A percentile compares a stretch with the other conserved stretches of the same genome.
Evolutionary conservation across 495 filamentous ascomycete genomes (phyloP).

Genomic region (Aspergillus saccharolyticus): DNA sequence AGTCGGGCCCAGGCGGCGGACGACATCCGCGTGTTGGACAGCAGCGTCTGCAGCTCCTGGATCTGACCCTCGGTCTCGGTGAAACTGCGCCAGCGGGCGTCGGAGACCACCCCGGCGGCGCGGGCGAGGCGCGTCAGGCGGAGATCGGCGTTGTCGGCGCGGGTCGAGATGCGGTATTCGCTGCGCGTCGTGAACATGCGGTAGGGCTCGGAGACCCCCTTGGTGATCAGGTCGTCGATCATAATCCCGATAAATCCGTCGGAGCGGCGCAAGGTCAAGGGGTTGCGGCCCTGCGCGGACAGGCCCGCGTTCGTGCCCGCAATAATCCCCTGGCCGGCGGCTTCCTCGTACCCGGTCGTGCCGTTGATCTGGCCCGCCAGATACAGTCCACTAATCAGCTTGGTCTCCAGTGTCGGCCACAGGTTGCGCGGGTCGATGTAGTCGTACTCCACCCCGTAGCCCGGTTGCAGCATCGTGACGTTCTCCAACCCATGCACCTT

Average conservation of each 20-base stretch:
- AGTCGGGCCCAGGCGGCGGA: slow-evolving; percentile 59
- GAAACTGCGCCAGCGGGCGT: slow-evolving; percentile 73
- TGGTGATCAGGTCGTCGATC: slow-evolving; percentile 98
- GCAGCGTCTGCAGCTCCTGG: slow-evolving; percentile 53
- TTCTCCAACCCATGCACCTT: slow-evolving; percentile 85
- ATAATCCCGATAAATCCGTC: slow-evolving; percentile 98
- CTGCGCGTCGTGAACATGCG: slow-evolving; percentile 97
- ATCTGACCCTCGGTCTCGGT: slow-evolving; percentile 57
- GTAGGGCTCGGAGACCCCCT: slow-evolving; percentile 95
- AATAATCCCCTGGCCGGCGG: slow-evolving; percentile 86
- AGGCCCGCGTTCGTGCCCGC: slow-evolving; percentile 92
- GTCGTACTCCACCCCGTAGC: slow-evolving; percentile 98
- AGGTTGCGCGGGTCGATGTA: slow-evolving; percentile 93
- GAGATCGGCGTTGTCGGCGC: slow-evolving; percentile 89
- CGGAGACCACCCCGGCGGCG: slow-evolving; percentile 68
- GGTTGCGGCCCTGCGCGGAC: slow-evolving; percentile 56
- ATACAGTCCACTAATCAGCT: slow-evolving; percentile 82
- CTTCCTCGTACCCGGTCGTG: slow-evolving; percentile 97
- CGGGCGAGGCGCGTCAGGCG: slow-evolving; percentile 79
- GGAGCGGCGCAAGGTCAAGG: slow-evolving; percentile 66
- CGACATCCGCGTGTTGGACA: slow-evolving; percentile 50
- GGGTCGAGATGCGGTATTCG: slow-evolving; percentile 88
- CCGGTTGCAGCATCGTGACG: slow-evolving; percentile 88
- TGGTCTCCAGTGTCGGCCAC: slow-evolving; percentile 85
- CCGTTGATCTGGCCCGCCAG: slow-evolving; percentile 97